These are phyloP conservation scores for Noccaea caerulescens DNA, from an alignment of 345 rosid genomes.

Conservation along the genomic window DNA sequence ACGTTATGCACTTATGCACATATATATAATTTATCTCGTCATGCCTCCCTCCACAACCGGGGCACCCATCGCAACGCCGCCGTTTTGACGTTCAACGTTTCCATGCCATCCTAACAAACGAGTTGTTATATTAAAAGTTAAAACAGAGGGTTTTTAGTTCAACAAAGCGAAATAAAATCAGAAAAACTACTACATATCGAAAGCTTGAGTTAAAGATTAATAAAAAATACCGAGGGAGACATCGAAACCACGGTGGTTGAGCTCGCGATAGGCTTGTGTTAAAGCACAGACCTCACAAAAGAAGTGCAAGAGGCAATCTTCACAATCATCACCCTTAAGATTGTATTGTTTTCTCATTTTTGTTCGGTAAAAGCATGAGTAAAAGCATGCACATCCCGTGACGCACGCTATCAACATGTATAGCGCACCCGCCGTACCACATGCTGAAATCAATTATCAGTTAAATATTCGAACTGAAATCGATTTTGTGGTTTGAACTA, in stretches of 20 bases:
- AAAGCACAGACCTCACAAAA: constrained; percentile 67
- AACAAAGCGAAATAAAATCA: not conserved
- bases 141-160: not conserved
- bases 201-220: not conserved
- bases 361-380: constrained; percentile 65
- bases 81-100: constrained; percentile 27
- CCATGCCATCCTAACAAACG: constrained; percentile 17
- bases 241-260: constrained; percentile 62
- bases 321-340: constrained; percentile 54
- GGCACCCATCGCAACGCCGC: constrained; percentile 14
- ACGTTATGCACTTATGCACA: too few relatives aligned
- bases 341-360: constrained; percentile 66
- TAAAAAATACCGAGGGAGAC: constrained; percentile 38
- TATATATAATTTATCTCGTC: constrained; percentile 18
- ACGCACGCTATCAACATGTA: constrained; percentile 46
- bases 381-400: constrained; percentile 57
- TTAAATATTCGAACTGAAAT: not conserved
- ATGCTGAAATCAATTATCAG: constrained; percentile 43
- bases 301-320: constrained; percentile 57
- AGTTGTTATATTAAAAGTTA: not conserved
- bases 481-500: not conserved
- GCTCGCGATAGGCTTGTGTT: constrained; percentile 69
- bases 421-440: constrained; percentile 55
- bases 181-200: not conserved
- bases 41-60: constrained; percentile 34